Base-by-base conservation (phyloP, 805 yeast species). In the Yarrowia porcina region DNA sequence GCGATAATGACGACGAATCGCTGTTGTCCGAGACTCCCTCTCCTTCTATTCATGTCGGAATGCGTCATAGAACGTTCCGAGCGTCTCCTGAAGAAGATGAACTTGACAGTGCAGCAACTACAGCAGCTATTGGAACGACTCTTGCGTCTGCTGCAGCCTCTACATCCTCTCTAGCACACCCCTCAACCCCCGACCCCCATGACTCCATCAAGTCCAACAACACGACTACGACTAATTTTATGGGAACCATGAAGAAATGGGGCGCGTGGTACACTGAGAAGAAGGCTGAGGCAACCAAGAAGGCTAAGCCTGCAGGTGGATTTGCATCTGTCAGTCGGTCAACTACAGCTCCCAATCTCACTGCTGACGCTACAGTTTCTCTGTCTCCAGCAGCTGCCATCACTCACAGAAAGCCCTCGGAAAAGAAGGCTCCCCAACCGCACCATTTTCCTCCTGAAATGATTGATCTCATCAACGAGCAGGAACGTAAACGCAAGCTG, bases 391-490 rank as follows among this genome's bases (percentile, higher is more conserved):
- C 38, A 27, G 63, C 39, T 5, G 54, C 44, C 27, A 44, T 32
- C 30, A 39, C 62, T 9, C 59, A 41, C 36, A 25, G 57, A 15
- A 62, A 42, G 42, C 38, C 33, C 6, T 36, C 35, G 20, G 44
- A 44, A 44, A 62, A 57, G 36, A 23, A 21, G 33, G 72, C 72
- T 8, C 72, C 72, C 5, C 42, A 60, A 21, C 68, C 72, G 3
- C 72, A 70, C 54, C 61, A 65, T 17, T 70, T 70, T 62, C 72
- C 72, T 11, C 72, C 72, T 1, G 72, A 70, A 44, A 42, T 70
- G 65, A 65, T 70, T 61, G 61, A 60, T 23, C 27, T 59, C 60
- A 25, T 69, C 32, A 50, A 62, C 33, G 57, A 64, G 30, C 63
- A 64, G 28, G 49, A 39, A 20, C 36, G 49, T 17, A 39, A 56